Evolutionary conservation across 352 stramenopile genomes (phyloP), one percentile per base, ranked within the genome.

Genomic region (Globisporangium perplexum): DNA sequence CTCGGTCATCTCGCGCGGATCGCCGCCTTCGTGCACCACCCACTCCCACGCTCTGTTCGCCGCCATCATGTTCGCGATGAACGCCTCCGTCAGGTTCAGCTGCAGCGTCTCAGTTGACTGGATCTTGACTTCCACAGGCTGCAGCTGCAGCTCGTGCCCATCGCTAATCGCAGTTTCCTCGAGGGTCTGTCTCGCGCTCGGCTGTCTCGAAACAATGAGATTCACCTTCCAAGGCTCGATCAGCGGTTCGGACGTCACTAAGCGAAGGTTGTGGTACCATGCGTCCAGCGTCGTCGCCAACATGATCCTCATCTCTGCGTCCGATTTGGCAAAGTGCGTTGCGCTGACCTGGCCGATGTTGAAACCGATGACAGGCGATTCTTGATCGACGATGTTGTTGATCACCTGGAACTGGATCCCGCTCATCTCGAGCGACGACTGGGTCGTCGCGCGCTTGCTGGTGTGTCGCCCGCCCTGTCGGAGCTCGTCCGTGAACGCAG

Each of bases 241-340:
- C 11, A 94, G 65, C 30, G 86, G 86, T 41, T 95, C 86, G 22
- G 81, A 86, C 22, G 74, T 76, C 22, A 94, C 75, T 18, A 95
- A 62, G 43, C 86, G 83, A 30, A 91, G 41, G 44, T 94, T 95
- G 55, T 93, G 80, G 62, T 95, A 95, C 68, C 77, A 89, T 7
- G 79, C 82, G 50, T 95, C 81, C 28, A 79, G 31, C 17, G 55
- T 74, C 31, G 74, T 89, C 12, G 55, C 69, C 20, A 65, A 63
- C 14, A 55, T 54, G 4, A 72, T 23, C 53, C 76, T 66, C 42
- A 86, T 53, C 41, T 63, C 69, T 14, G 61, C 64, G 20, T 65
- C 69, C 5, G 56, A 69, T 42, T 69, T 63, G 15, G 57, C 74
- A 41, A 68, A 52, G 14, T 76, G 35, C 38, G 59, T 33, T 26